These are phyloP conservation scores for Tulasnella sp. DNA, from an alignment of 768 basidiomycete species.

Conservation along the genomic window DNA sequence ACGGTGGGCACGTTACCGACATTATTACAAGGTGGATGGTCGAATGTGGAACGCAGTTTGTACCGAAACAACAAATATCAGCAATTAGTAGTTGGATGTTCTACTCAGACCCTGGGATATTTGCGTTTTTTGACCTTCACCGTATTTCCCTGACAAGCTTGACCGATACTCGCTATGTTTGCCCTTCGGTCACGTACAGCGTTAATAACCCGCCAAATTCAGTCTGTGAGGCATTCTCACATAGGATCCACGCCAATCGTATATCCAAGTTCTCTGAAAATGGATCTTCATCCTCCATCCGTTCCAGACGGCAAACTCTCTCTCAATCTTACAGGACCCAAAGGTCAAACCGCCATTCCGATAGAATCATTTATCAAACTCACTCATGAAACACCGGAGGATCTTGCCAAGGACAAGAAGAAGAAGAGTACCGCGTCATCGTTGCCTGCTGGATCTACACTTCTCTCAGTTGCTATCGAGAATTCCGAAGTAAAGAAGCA, in stretches of 20 bases:
- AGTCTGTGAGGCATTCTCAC: slow-evolving; percentile 26
- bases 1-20: slow-evolving; percentile 60
- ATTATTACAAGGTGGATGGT: slow-evolving; percentile 17
- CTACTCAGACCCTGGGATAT: slow-evolving; percentile 1
- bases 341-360: slow-evolving; percentile 36
- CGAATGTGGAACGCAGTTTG: not conserved
- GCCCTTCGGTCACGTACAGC: too few relatives aligned
- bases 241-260: slow-evolving; percentile 38
- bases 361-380: slow-evolving; percentile 11
- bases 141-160: too few relatives aligned
- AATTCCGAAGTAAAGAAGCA: slow-evolving; percentile 60
- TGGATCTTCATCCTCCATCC: slow-evolving; percentile 28
- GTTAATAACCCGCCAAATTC: too few relatives aligned
- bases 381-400: slow-evolving; percentile 1
- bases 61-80: not conserved
- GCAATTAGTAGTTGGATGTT: slow-evolving; percentile 1
- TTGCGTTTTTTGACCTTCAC: not conserved
- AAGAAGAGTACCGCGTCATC: too few relatives aligned
- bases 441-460: too few relatives aligned
- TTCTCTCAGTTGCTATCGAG: slow-evolving; percentile 30
- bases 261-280: slow-evolving; percentile 39
- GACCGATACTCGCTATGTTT: too few relatives aligned
- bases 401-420: too few relatives aligned
- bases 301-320: slow-evolving; percentile 22
- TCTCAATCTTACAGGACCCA: slow-evolving; percentile 45